Evolutionary conservation across 306 rosid genomes (phyloP).

Genomic region (Adenanthera pavonina): DNA sequence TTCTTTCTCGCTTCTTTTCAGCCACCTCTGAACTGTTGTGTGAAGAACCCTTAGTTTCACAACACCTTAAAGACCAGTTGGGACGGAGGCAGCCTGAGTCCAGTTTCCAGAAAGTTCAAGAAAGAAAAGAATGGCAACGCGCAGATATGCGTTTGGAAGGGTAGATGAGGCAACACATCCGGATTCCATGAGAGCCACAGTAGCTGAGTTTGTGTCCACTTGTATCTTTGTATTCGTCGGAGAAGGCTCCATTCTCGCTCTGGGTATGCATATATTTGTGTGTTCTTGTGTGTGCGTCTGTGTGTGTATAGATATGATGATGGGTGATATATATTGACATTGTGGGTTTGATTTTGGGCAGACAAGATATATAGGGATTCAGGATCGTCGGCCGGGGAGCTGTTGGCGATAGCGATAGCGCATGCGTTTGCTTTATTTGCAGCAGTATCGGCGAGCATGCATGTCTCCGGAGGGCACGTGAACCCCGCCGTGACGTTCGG

Average conservation of each 20-base stretch:
- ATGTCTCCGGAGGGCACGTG: conserved; percentile 88
- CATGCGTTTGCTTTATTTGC: conserved; percentile 76
- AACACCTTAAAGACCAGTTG: conserved; percentile 20
- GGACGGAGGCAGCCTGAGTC: background rate
- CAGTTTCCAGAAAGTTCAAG: background rate
- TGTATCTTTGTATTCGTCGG: conserved; percentile 91
- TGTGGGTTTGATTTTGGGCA: conserved; percentile 41
- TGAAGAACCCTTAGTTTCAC: background rate
- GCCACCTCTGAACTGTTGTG: background rate
- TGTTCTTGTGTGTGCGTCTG: background rate
- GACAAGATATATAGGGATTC: conserved; percentile 75
- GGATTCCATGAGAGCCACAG: conserved; percentile 84
- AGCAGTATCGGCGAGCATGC: conserved; percentile 74
- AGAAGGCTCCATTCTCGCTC: conserved; percentile 93
- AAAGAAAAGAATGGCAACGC: conserved; percentile 53
- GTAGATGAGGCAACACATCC: conserved; percentile 93
- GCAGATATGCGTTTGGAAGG: conserved; percentile 82
- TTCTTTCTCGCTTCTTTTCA: background rate
- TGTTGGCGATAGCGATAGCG: conserved; percentile 66
- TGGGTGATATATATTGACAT: background rate
- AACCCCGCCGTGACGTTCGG: conserved; percentile 96
- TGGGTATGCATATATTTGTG: conserved; percentile 47
- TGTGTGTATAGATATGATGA: background rate
- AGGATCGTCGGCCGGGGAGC: conserved; percentile 62
- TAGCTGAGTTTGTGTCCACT: conserved; percentile 87